Evolutionary conservation across 306 rosid species (phyloP).

Genomic region (Prunus padus): DNA sequence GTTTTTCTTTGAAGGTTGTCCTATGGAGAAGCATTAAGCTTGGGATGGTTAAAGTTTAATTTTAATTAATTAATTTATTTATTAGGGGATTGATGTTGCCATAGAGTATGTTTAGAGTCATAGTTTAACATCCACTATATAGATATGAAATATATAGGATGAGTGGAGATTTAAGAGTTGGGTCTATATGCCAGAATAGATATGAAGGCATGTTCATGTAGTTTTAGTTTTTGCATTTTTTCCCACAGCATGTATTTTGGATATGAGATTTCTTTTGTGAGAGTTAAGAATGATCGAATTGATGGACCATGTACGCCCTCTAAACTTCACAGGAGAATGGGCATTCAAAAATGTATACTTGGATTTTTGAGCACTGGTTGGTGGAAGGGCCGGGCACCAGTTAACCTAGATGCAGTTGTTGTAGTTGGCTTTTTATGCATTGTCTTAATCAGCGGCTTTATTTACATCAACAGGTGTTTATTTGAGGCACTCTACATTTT

Average conservation of each 20-base stretch:
- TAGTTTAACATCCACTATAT: neutral
- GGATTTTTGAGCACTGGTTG: slow-evolving; percentile 95
- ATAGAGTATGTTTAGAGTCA: neutral
- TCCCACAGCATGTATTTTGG: neutral
- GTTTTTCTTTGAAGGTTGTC: neutral
- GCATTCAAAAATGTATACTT: slow-evolving; percentile 63
- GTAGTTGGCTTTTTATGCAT: slow-evolving; percentile 52
- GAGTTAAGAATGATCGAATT: slow-evolving; percentile 4
- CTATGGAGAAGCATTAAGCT: neutral
- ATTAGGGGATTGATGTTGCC: neutral
- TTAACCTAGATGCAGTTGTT: slow-evolving; percentile 77
- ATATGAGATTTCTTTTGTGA: neutral
- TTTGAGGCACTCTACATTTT: neutral
- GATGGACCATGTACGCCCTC: neutral
- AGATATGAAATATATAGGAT: neutral
- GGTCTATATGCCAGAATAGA: neutral
- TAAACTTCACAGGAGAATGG: slow-evolving; percentile 73
- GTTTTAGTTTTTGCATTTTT: neutral
- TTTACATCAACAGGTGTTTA: slow-evolving; percentile 70
- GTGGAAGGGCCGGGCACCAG: slow-evolving; percentile 81
- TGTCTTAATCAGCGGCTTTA: slow-evolving; percentile 63
- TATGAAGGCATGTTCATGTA: no score
- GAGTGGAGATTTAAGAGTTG: neutral
- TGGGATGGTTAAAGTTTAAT: neutral
- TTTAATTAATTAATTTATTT: no score